Conservation (phyloP, 2,329 filamentous ascomycete species). For the Exophiala aquamarina region DNA sequence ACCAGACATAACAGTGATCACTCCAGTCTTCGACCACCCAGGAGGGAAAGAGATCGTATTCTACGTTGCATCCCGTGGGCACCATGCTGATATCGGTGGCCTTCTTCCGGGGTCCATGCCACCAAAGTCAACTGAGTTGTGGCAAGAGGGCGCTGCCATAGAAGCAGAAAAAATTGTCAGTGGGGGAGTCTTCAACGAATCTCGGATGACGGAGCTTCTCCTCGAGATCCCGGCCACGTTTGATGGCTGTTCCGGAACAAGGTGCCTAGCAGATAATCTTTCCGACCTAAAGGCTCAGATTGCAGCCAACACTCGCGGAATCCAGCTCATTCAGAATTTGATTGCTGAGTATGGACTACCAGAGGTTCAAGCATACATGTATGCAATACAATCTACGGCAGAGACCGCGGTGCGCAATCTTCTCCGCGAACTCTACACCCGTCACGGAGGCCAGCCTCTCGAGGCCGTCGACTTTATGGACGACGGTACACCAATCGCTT, state of each 20-base stretch:
- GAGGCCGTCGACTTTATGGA: constrained; percentile 42
- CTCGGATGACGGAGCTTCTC: constrained; percentile 32
- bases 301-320: constrained; percentile 45
- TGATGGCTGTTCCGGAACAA: constrained; percentile 16
- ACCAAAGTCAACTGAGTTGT: constrained; percentile 47
- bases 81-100: constrained; percentile 64
- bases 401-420: constrained; percentile 35
- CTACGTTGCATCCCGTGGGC: constrained; percentile 72
- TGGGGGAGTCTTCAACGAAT: constrained; percentile 38
- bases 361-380: constrained; percentile 43
- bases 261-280: constrained; percentile 42
- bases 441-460: constrained; percentile 26
- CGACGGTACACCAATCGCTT: constrained; percentile 37
- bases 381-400: constrained; percentile 37
- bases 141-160: constrained; percentile 49
- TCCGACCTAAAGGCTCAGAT: constrained; percentile 47
- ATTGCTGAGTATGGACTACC: constrained; percentile 36
- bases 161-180: constrained; percentile 39
- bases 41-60: constrained; percentile 69
- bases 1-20: constrained; percentile 75
- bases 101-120: constrained; percentile 38
- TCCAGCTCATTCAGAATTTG: constrained; percentile 35
- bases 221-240: constrained; percentile 25
- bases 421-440: constrained; percentile 26
- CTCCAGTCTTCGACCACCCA: constrained; percentile 70